Base-by-base conservation (phyloP, 768 basidiomycete genomes). In the Lyophyllum semitale region DNA sequence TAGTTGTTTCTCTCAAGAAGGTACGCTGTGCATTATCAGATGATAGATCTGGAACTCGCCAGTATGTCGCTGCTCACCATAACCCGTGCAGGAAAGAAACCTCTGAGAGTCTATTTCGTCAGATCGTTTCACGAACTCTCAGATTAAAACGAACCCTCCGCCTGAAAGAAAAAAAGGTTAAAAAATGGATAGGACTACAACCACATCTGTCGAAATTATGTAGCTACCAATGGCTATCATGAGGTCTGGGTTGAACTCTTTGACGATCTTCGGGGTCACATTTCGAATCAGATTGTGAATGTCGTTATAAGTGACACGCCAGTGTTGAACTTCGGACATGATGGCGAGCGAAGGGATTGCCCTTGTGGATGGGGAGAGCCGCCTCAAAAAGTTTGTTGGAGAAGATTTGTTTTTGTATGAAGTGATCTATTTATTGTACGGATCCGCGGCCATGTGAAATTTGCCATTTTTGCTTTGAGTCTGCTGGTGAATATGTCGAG, bases 41-140 rank as follows among this genome's bases (percentile, higher is more conserved):
- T 12, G 35, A n/a, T 30, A 29, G 50, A 23, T 43, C 9, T 62
- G 68, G 8, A 32, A n/a, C 8, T 40, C 22, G 4, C 17, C 13
- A 15, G 25, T 35, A 5, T 26, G 18, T 25, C 32, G 54, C 35
- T 32, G 49, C 51, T 54, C 60, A 87, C 89, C 83, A 96, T 81
- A 41, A 97, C 90, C 42, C 95, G 88, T 20, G 95, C 95, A 47
- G 95, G 95, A 74, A 98, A 95, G 76, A 96, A 98, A 26, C 96
- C 95, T 41, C 93, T 93, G 69, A 46, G 26, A 44, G 22, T 37
- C 32, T 32, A 49, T 22, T 12, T 51, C 43, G 45, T 62, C 37
- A 50, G 51, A 49, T 62, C 60, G 59, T 53, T 62, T 45, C 15
- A 56, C 53, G 52, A 54, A 23, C 22, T 53, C 52, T 57, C 37